These are phyloP conservation scores for Yamadazyma jaroonii DNA, from an alignment of 1,139 yeast species.

Conservation along the genomic window DNA sequence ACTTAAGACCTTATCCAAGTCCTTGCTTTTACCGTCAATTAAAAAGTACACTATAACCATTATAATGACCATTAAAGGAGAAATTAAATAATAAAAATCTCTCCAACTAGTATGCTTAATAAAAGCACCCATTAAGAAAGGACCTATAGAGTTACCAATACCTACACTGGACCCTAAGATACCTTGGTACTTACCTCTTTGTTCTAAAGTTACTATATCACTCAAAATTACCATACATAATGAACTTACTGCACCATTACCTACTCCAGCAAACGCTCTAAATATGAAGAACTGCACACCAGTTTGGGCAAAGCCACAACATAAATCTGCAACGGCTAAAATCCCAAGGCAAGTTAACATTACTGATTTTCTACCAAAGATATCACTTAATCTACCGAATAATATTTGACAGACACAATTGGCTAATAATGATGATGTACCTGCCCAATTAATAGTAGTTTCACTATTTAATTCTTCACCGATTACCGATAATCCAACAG, in stretches of 20 bases:
- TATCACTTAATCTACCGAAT: slow-evolving; percentile 40
- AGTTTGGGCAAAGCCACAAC: slow-evolving; percentile 41
- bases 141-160: slow-evolving; percentile 54
- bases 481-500: slow-evolving; percentile 40
- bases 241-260: slow-evolving; percentile 43
- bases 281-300: slow-evolving; percentile 40
- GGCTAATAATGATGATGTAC: slow-evolving; percentile 42
- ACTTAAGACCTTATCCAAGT: slow-evolving; percentile 20
- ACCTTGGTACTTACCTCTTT: slow-evolving; percentile 46
- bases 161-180: slow-evolving; percentile 46
- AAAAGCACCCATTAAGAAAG: slow-evolving; percentile 51
- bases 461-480: slow-evolving; percentile 37
- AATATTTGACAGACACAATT: slow-evolving; percentile 42
- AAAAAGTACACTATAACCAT: slow-evolving; percentile 21
- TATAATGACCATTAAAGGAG: slow-evolving; percentile 33
- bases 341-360: slow-evolving; percentile 29
- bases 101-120: slow-evolving; percentile 45
- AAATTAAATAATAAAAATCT: slow-evolving; percentile 41
- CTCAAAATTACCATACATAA: slow-evolving; percentile 42
- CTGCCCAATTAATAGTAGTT: slow-evolving; percentile 46
- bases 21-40: slow-evolving; percentile 22
- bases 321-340: slow-evolving; percentile 35
- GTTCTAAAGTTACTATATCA: slow-evolving; percentile 39
- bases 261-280: slow-evolving; percentile 43
- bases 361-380: slow-evolving; percentile 40